phyloP scores from a whole-genome alignment of 768 basidiomycete genomes.

The Termitomyces sp. region DNA sequence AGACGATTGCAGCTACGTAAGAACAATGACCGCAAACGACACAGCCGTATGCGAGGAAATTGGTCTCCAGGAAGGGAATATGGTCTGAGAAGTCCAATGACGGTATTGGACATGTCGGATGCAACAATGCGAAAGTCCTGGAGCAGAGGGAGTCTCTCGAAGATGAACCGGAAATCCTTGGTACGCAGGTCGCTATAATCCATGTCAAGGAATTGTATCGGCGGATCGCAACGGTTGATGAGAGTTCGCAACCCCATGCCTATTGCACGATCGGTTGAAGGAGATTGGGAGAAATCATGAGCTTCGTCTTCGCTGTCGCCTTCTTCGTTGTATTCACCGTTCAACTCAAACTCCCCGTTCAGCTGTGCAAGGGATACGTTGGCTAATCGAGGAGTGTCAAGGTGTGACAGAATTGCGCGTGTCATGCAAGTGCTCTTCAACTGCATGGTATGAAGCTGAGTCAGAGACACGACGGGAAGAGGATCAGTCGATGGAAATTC shows the following conservation, averaged over 20 bases:
- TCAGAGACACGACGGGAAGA: constrained; percentile 46
- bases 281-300: constrained; percentile 69
- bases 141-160: constrained; percentile 47
- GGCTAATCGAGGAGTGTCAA: constrained; percentile 55
- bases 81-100: constrained; percentile 56
- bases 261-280: constrained; percentile 71
- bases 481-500: constrained; percentile 25
- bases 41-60: constrained; percentile 41
- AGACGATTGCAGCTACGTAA: constrained; percentile 62
- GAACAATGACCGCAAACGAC: constrained; percentile 45
- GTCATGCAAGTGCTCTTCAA: constrained; percentile 57
- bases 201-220: constrained; percentile 66
- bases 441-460: constrained; percentile 51
- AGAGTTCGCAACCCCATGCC: constrained; percentile 75
- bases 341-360: constrained; percentile 55
- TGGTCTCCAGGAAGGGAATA: constrained; percentile 12
- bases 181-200: constrained; percentile 81
- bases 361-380: constrained; percentile 62
- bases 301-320: constrained; percentile 78
- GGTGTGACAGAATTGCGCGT: constrained; percentile 57
- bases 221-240: constrained; percentile 55
- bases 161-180: constrained; percentile 71
- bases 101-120: constrained; percentile 77
- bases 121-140: constrained; percentile 71
- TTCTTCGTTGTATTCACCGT: constrained; percentile 35